Percentiles rank a stretch among this genome's conserved stretches.
Conservation (phyloP, 495 filamentous ascomycete species). For the Aspergillus wentii region DNA sequence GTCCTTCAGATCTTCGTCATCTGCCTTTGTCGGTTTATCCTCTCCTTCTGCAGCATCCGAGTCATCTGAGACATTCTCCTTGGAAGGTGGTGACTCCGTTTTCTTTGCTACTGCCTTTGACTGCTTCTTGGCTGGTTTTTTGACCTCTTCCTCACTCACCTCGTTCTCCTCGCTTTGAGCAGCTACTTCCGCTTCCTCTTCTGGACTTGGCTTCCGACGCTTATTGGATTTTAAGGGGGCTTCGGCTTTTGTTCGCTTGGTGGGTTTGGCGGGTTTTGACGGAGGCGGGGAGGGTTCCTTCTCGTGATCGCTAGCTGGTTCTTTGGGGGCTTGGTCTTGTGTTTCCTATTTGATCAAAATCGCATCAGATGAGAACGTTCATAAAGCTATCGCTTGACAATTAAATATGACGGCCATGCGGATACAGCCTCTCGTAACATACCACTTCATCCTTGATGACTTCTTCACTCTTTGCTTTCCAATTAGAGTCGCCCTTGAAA, state of each 20-base stretch:
- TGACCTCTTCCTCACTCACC: conserved; percentile 22
- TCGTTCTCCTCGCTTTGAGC: conserved; percentile 12
- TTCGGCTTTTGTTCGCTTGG: conserved; percentile 24
- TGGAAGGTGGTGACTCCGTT: conserved; percentile 20
- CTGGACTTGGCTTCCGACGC: conserved; percentile 30
- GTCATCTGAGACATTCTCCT: conserved; percentile 12
- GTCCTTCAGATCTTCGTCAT: conserved; percentile 27
- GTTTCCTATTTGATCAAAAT: conserved; percentile 15
- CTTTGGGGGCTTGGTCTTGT: conserved; percentile 23
- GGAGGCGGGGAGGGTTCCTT: conserved; percentile 11
- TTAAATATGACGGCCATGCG: too few species aligned
- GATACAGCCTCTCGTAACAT: too few species aligned
- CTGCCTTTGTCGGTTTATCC: conserved; percentile 20
- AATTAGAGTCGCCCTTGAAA: conserved; percentile 57
- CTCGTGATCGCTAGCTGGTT: conserved; percentile 5
- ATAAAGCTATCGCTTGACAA: too few species aligned
- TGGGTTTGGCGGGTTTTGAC: conserved; percentile 16
- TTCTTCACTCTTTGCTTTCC: conserved; percentile 77
- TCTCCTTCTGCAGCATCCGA: conserved; percentile 21
- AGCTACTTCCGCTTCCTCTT: conserved; percentile 20
- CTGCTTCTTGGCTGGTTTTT: conserved; percentile 17
- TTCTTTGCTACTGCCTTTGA: conserved; percentile 16
- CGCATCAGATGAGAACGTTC: not conserved
- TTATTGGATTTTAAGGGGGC: conserved; percentile 23
- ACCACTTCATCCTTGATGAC: conserved; percentile 71